Base-by-base conservation (phyloP, 495 filamentous ascomycete genomes). In the Trichoderma gamsii region DNA sequence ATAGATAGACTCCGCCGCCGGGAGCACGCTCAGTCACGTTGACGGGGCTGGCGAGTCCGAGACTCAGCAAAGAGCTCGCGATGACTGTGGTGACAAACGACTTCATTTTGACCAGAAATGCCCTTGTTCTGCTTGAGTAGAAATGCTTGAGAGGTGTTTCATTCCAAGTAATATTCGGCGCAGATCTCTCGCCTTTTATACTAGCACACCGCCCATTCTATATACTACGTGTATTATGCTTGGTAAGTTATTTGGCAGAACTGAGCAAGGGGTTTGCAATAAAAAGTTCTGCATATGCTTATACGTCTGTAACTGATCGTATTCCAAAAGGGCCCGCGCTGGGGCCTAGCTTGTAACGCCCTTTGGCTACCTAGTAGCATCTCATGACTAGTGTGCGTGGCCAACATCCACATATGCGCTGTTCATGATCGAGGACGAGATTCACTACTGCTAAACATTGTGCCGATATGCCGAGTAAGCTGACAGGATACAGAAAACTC, bases 11-110 rank as follows among this genome's bases (percentile, higher is more conserved):
- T 27, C 51, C 21, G n/a, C 8, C 49, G 15, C 16, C 51, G 25
- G 35, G 8, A 7, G 35, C 35, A 38, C 35, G 35, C 35, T 38
- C 35, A 38, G 35, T 38, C 35, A 38, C 35, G 5, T 38, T 38
- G 35, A 38, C 35, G 35, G 35, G 35, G 35, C 7, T 38, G 35
- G 51, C 18, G 21, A 56, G 16, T 56, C 51, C 51, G n/a, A 56
- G 18, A 56, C 51, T 56, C 51, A 56, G 51, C 51, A 56, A 56
- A 56, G 51, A 56, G 51, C 51, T 56, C 51, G 51, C 51, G 21
- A 56, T 21, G 21, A 56, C 5, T 25, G 51, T n/a, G 18, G 51
- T 21, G 21, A 23, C n/a, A 12, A 56, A 9, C 8, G n/a, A 56
- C 51, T 56, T 56, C 51, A 56, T 56, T 25, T 56, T 56, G 51